Base-by-base conservation (phyloP, 345 rosid genomes). In the Hibiscus tridactylites region DNA sequence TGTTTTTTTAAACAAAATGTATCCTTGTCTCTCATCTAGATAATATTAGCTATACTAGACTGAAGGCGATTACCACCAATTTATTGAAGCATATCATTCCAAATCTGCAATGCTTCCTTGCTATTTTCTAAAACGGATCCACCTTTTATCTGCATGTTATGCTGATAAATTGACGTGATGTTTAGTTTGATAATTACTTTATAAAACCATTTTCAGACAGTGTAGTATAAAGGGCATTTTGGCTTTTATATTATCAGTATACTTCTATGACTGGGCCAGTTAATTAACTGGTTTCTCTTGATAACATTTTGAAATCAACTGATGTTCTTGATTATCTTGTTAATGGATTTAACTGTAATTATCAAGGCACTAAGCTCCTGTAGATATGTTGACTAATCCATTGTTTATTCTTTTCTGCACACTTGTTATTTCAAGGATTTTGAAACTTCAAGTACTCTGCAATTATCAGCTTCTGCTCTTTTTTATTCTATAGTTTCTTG, bases 161-260 rank as follows among this genome's bases (percentile, higher is more conserved):
- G 6, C 57, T 26, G 19, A 53, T 66, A 66, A 13, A 26, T 47
- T 47, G 70, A 47, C 47, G 39, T 24, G 57, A 47, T 46, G 44
- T 66, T 24, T 66, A 66, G 24, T 46, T 65, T 44, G 69, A 44
- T 44, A 21, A 44, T 65, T 65, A 63, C 42, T 63, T 16, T 65
- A 11, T 13, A 21, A 13, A 65, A 12, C 35, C 24, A 65, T 24
- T 65, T 42, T 46, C 15, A 10, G 56, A 24, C 19, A 46, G 47
- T 13, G 46, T 21, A 44, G 33, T n/a, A 65, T 33, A 44, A 65
- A 19, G 6, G 1, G n/a, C 35, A 65, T 44, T 65, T 44, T 44
- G 4, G 70, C 19, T 21, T 44, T 65, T 44, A 65, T 44, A 24
- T 46, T 37, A 26, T 21, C 28, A 13, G 56, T 24, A 65, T 26